Conservation (phyloP, 345 rosid genomes). For the Gossypium mustelinum region DNA sequence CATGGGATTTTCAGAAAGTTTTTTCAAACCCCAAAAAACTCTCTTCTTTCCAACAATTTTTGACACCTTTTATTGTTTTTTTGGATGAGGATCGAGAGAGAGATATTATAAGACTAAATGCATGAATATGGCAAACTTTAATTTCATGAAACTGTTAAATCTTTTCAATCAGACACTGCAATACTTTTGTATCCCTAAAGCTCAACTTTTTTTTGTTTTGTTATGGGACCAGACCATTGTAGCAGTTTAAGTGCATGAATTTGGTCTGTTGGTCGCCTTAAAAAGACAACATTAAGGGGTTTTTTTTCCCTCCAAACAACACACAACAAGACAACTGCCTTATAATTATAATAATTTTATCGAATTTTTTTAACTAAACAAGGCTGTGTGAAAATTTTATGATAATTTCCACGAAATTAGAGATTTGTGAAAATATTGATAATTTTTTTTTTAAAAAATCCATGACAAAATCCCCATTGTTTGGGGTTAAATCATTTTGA, state of each 20-base stretch:
- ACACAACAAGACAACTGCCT: not conserved
- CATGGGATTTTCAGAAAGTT: not conserved
- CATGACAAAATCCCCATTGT: not conserved
- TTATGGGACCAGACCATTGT: not conserved
- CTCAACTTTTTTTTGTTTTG: not conserved
- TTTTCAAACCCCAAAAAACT: not conserved
- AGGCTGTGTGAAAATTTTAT: too few species aligned
- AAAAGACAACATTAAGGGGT: not conserved
- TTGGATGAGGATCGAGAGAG: not conserved
- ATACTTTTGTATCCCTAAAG: conserved; percentile 5
- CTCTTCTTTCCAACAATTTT: not conserved
- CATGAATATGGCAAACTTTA: conserved; percentile 6
- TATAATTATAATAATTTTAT: not conserved
- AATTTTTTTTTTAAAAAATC: not conserved
- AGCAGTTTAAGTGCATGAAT: conserved; percentile 8
- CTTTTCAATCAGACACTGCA: not conserved
- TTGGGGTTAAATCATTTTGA: conserved; percentile 19
- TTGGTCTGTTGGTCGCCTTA: conserved; percentile 9
- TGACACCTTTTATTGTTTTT: not conserved
- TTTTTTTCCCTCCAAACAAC: not conserved
- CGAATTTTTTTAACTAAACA: too few species aligned
- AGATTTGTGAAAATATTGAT: not conserved
- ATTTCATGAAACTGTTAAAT: not conserved
- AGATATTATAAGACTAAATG: conserved; percentile 5
- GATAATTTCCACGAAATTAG: too few species aligned